Percentiles rank a stretch among this genome's conserved stretches.
These are phyloP conservation scores for Spathaspora passalidarum DNA, from an alignment of 805 yeast genomes.

Conservation along the genomic window DNA sequence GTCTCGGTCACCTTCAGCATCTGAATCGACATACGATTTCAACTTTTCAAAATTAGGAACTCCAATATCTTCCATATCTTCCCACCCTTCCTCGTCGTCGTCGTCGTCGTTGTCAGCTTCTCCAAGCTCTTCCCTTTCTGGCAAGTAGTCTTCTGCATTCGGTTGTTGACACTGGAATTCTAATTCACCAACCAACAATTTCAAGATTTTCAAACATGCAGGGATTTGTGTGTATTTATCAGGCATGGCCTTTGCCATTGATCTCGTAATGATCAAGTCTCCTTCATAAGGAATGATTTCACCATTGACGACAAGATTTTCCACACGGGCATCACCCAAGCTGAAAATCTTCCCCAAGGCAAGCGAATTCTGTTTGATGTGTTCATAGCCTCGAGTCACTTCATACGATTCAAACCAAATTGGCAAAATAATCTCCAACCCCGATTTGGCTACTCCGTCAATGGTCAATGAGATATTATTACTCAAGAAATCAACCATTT, in stretches of 20 bases:
- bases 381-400: slow-evolving; percentile 72
- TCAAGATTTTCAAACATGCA: slow-evolving; percentile 69
- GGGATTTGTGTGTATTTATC: slow-evolving; percentile 62
- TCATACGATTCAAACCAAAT: slow-evolving; percentile 86
- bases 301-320: slow-evolving; percentile 65
- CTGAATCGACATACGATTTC: slow-evolving; percentile 50
- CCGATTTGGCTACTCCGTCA: slow-evolving; percentile 21
- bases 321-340: slow-evolving; percentile 53
- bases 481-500: slow-evolving; percentile 61
- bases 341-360: slow-evolving; percentile 70
- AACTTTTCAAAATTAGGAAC: slow-evolving; percentile 62
- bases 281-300: slow-evolving; percentile 61
- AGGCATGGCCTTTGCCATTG: slow-evolving; percentile 70
- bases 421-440: slow-evolving; percentile 58
- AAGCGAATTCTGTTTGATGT: slow-evolving; percentile 61
- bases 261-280: slow-evolving; percentile 77
- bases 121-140: slow-evolving; percentile 15
- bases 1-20: slow-evolving; percentile 22
- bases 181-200: slow-evolving; percentile 67
- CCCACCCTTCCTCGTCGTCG: slow-evolving; percentile 64
- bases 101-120: slow-evolving; percentile 35
- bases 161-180: slow-evolving; percentile 58
- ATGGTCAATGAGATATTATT: slow-evolving; percentile 12
- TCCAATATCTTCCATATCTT: slow-evolving; percentile 68
- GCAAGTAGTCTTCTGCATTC: slow-evolving; percentile 35